phyloP scores from a whole-genome alignment of 305 asterid genomes.

The Striga hermonthica region DNA sequence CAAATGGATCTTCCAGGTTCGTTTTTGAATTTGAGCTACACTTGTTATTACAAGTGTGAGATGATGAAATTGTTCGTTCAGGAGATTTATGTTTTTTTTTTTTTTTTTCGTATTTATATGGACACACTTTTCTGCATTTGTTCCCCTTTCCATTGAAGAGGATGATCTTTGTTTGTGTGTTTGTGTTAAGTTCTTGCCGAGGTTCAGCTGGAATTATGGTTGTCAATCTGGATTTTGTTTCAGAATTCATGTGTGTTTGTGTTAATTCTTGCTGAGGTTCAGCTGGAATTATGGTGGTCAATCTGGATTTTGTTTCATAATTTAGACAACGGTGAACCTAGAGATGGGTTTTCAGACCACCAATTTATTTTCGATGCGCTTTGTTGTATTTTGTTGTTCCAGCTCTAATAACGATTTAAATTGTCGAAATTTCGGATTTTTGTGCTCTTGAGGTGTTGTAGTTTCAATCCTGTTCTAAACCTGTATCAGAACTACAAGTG shows the following conservation, averaged over 20 bases:
- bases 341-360: slow-evolving; percentile 1
- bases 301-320: not conserved
- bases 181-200: not conserved
- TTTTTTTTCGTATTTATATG: not conserved
- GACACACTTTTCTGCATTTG: too few species aligned
- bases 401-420: not conserved
- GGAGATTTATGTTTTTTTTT: slow-evolving; percentile 20
- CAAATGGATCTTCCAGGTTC: slow-evolving; percentile 96
- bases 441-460: not conserved
- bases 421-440: not conserved
- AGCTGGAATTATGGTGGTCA: slow-evolving; percentile 15
- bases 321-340: too few species aligned
- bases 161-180: slow-evolving; percentile 20
- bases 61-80: not conserved
- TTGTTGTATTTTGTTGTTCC: not conserved
- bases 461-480: not conserved
- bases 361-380: not conserved
- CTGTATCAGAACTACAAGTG: not conserved
- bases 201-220: slow-evolving; percentile 13
- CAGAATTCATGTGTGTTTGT: not conserved
- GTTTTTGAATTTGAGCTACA: slow-evolving; percentile 11
- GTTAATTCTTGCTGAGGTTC: not conserved
- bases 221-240: slow-evolving; percentile 4
- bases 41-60: slow-evolving; percentile 1
- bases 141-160: not conserved